Conservation (phyloP, 768 basidiomycete genomes). For the Boletellus ananas region DNA sequence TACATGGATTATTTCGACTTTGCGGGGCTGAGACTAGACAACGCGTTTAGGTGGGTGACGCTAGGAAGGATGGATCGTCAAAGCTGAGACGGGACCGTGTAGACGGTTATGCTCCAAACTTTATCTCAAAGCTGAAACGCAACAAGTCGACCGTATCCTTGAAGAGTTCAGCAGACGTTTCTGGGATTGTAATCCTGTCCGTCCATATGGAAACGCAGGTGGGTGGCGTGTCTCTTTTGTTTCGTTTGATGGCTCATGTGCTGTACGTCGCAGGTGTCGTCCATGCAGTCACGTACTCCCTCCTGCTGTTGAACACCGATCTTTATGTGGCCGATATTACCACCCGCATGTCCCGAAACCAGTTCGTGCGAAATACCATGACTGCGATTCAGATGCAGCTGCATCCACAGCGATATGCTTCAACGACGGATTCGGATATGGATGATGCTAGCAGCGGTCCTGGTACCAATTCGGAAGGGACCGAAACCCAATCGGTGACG, state of each 20-base stretch:
- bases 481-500: constrained; percentile 41
- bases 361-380: constrained; percentile 93
- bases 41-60: constrained; percentile 74
- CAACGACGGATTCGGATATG: constrained; percentile 58
- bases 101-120: constrained; percentile 90
- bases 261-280: constrained; percentile 62
- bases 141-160: constrained; percentile 95
- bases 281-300: constrained; percentile 91
- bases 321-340: constrained; percentile 91
- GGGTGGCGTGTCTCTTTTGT: constrained; percentile 27
- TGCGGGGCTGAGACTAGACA: constrained; percentile 71
- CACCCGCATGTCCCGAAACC: constrained; percentile 84
- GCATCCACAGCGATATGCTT: constrained; percentile 51
- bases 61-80: background rate
- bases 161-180: constrained; percentile 88
- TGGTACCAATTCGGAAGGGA: constrained; percentile 53
- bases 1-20: constrained; percentile 94
- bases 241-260: constrained; percentile 3
- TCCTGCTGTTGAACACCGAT: constrained; percentile 94
- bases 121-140: constrained; percentile 92
- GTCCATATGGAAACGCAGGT: constrained; percentile 84
- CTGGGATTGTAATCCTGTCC: constrained; percentile 84
- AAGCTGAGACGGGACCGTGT: background rate
- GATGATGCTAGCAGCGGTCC: constrained; percentile 66
- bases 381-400: constrained; percentile 78